These are phyloP conservation scores for Metschnikowia baotianmanensis DNA, from an alignment of 805 yeast species.

Conservation along the genomic window DNA sequence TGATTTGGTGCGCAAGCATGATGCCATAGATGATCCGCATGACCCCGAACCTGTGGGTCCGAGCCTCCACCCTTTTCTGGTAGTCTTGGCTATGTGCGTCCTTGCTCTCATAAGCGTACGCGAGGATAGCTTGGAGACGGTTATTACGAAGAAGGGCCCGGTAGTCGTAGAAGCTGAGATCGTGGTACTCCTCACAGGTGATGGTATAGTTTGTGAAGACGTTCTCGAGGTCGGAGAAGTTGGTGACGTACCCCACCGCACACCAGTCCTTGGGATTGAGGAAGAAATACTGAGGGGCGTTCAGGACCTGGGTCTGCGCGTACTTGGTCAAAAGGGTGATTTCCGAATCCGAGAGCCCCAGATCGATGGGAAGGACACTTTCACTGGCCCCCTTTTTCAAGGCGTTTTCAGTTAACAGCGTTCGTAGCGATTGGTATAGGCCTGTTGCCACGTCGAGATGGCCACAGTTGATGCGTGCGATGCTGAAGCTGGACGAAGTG, in stretches of 20 bases:
- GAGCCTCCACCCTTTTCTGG: slow-evolving; percentile 12
- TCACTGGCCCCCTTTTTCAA: slow-evolving; percentile 17
- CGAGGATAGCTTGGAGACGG: slow-evolving; percentile 44
- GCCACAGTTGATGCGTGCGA: slow-evolving; percentile 46
- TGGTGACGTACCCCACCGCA: slow-evolving; percentile 10
- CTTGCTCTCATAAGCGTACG: slow-evolving; percentile 43
- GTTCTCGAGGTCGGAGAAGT: slow-evolving; percentile 1
- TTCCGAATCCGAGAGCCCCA: slow-evolving; percentile 48
- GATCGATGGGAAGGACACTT: slow-evolving; percentile 24
- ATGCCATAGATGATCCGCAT: slow-evolving; percentile 30
- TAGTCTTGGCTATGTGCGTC: slow-evolving; percentile 15
- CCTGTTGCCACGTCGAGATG: slow-evolving; percentile 55
- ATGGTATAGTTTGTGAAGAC: slow-evolving; percentile 6
- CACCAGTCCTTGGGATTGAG: slow-evolving; percentile 15
- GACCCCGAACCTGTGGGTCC: slow-evolving; percentile 20
- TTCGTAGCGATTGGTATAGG: slow-evolving; percentile 37
- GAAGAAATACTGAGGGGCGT: slow-evolving; percentile 48
- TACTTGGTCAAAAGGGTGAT: slow-evolving; percentile 44
- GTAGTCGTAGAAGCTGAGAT: slow-evolving; percentile 41
- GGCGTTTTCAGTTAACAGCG: slow-evolving; percentile 19
- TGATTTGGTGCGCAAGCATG: slow-evolving; percentile 27
- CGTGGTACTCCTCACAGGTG: slow-evolving; percentile 8
- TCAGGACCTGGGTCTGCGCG: slow-evolving; percentile 43
- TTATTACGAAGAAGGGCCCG: slow-evolving; percentile 36
- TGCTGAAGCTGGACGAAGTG: slow-evolving; percentile 17